Base-by-base conservation (phyloP, 371 early-diverging fungal species). In the Mortierella sp. region DNA sequence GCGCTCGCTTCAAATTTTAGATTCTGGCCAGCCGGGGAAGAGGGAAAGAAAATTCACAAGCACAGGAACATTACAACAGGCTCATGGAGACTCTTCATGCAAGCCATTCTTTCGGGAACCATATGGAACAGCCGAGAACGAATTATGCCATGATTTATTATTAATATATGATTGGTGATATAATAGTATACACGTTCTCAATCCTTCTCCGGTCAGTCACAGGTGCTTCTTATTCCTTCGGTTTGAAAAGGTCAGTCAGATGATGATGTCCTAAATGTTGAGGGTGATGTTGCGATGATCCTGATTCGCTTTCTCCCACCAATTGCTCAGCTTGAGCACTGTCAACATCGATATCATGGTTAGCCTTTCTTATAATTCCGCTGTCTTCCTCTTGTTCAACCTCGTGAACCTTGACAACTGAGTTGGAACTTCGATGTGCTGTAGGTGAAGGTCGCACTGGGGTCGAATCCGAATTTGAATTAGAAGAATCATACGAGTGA, bases 331-430 rank as follows among this genome's bases (percentile, higher is more conserved):
- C 40, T 6, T 22, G 45, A 15, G 53, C 40, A 10, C 54, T 64
- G 19, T 70, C 68, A 40, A 29, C 74, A 0, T 57, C 59, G 17
- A 66, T 58, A 17, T 79, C 74, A 22, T 53, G 74, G 53, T 64
- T 73, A 29, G 67, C 64, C 10, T 49, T 57, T 61, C 80, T 66
- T 1, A 73, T 56, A 10, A 79, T 13, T 0, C 80, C 80, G 28
- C 70, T 61, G 34, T 79, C 74, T 6, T 73, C 68, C 43, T 79
- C 80, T 37, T 61, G 63, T 47, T 79, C 80, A 5, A 64, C 68
- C 53, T 79, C 80, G 43, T 70, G 74, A n/a, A 66, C 29, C 35
- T 47, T 35, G 17, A 61, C 56, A 32, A 64, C 59, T 2, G 78
- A 68, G 17, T 17, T 17, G 9, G 4, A 4, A 19, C 13, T 15